Conservation (phyloP, 805 yeast genomes). For the Grigorovia humatica region DNA sequence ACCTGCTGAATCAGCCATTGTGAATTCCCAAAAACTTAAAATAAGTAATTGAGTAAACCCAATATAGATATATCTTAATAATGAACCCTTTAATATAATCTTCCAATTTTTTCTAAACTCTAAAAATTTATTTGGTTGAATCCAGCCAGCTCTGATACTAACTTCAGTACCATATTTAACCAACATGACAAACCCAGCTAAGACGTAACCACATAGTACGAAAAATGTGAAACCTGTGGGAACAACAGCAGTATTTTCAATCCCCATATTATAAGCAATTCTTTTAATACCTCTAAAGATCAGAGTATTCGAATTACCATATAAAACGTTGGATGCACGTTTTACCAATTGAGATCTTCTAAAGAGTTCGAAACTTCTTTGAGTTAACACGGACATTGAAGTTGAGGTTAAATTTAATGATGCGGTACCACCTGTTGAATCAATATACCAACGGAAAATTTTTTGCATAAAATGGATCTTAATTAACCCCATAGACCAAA, state of each 20-base stretch:
- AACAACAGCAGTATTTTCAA: conserved; percentile 76
- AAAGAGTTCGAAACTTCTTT: conserved; percentile 32
- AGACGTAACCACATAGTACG: conserved; percentile 64
- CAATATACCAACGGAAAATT: conserved; percentile 76
- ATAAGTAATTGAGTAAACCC: conserved; percentile 77
- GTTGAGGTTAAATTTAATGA: conserved; percentile 52
- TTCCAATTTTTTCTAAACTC: conserved; percentile 48
- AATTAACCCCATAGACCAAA: conserved; percentile 93
- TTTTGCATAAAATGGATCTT: conserved; percentile 73
- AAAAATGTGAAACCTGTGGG: conserved; percentile 83
- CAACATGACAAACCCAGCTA: conserved; percentile 50
- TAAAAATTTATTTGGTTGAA: conserved; percentile 37
- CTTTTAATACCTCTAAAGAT: conserved; percentile 83
- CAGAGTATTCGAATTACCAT: conserved; percentile 47
- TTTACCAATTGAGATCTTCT: conserved; percentile 21
- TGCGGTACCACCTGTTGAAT: conserved; percentile 85
- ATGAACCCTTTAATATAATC: conserved; percentile 59
- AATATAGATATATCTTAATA: conserved; percentile 68
- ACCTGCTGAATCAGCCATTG: conserved; percentile 74
- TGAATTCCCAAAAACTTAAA: conserved; percentile 80
- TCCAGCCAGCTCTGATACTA: conserved; percentile 37
- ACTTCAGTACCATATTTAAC: conserved; percentile 43
- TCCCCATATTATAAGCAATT: conserved; percentile 62
- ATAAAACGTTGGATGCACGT: conserved; percentile 32
- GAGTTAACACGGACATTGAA: conserved; percentile 63